Evolutionary conservation across 768 basidiomycete species (phyloP).

Genomic region (Pisolithus tinctorius): DNA sequence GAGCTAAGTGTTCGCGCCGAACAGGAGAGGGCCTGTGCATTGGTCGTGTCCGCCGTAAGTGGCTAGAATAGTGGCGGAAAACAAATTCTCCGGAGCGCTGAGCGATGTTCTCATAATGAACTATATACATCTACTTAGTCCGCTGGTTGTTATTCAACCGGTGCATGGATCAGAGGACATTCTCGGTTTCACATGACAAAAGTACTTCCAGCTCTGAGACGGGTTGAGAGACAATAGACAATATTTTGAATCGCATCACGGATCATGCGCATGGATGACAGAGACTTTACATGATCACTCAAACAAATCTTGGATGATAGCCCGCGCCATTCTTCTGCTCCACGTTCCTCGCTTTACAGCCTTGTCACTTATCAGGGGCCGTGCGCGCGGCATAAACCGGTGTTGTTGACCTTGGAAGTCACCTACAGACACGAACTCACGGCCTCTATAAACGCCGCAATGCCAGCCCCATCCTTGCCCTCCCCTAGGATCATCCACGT

Average conservation of each 20-base stretch:
- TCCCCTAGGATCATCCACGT: conserved; percentile 86
- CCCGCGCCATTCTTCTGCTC: neutral
- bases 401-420: neutral
- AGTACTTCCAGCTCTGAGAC: neutral
- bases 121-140: no score
- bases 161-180: neutral
- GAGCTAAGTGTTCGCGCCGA: conserved; percentile 91
- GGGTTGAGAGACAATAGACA: neutral
- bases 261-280: no score
- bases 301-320: neutral
- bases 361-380: neutral
- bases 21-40: conserved; percentile 74
- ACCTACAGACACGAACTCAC: neutral
- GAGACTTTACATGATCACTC: neutral
- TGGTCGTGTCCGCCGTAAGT: conserved; percentile 88
- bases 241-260: no score
- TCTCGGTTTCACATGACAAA: neutral
- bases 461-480: conserved; percentile 63
- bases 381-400: neutral
- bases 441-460: conserved; percentile 11
- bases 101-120: no score
- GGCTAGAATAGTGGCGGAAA: conserved; percentile 32
- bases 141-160: no score
- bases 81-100: no score
- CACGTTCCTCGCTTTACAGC: neutral